Base-by-base conservation (phyloP, 768 basidiomycete species). In the Kwoniella heveanensis region DNA sequence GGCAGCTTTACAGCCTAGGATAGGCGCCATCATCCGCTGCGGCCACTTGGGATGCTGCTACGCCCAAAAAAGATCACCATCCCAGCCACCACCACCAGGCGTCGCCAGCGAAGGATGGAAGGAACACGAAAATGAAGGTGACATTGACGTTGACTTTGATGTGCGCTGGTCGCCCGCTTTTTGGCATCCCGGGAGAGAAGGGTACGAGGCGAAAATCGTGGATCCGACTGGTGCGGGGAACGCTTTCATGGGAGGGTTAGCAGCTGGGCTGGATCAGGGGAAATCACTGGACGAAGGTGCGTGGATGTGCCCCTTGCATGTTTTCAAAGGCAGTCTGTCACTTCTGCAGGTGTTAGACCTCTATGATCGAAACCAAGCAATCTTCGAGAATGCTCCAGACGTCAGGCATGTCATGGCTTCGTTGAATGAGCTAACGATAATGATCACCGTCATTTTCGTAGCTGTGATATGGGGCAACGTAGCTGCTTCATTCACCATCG, bases 141-240 rank as follows among this genome's bases (percentile, higher is more conserved):
- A 36, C 7, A 24, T 12, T 36, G 54, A 54, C 30, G 32, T 12
- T 37, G 49, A 66, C n/a, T 60, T 71, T 6, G 30, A 32, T 4
- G 48, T 49, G 5, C 48, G 48, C 22, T 74, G 72, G 72, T 24
- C 69, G 2, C 70, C 65, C 10, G 65, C 72, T 2, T 74, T 65
- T 47, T 74, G 70, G 70, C 37, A 62, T 13, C 10, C 47, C 1
- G 39, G 32, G 10, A 57, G 50, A 12, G 51, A 53, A 25, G 69
- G 61, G 7, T 61, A 24, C 29, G 17, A 60, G 25, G 67, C 48
- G 2, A 60, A 55, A 46, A 65, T 73, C 9, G 68, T 69, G 5
- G 72, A 74, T 65, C 72, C 72, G 30, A 74, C 72, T 22, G 72
- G 72, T 13, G 70, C 70, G 2, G 72, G 72, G 6, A 74, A 74